Conservation (phyloP, 1,284 basidiomycete genomes). For the Fomitopsis palustris region DNA sequence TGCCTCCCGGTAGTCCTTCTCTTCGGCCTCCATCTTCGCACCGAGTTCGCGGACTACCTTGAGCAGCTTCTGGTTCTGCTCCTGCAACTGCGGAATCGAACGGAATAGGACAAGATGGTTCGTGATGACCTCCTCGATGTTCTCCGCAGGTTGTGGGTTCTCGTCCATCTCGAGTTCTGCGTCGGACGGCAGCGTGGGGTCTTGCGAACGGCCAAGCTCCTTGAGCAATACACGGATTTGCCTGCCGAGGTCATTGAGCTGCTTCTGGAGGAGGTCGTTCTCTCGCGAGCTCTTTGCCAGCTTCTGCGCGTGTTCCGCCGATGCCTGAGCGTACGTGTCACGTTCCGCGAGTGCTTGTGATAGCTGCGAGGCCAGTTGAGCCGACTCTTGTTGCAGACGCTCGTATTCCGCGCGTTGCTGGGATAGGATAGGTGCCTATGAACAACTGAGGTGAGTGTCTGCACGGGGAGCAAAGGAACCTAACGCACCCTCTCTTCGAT, state of each 20-base stretch:
- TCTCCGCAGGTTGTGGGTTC: conserved; percentile 40
- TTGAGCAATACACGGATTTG: conserved; percentile 82
- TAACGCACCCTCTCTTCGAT: conserved; percentile 81
- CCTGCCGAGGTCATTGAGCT: conserved; percentile 82
- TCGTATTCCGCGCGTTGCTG: conserved; percentile 87
- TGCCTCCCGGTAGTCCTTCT: conserved; percentile 61
- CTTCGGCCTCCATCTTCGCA: conserved; percentile 73
- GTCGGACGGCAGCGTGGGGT: conserved; percentile 75
- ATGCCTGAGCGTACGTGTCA: conserved; percentile 47
- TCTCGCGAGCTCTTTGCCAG: conserved; percentile 62
- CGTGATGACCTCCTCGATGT: conserved; percentile 80
- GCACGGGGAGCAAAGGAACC: conserved; percentile 8
- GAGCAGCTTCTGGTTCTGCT: conserved; percentile 88
- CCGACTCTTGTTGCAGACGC: conserved; percentile 71
- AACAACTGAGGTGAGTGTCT: neutral
- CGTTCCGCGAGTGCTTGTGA: conserved; percentile 68
- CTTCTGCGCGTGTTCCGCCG: conserved; percentile 61
- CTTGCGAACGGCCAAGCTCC: conserved; percentile 77
- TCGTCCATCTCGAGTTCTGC: conserved; percentile 59
- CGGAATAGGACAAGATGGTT: conserved; percentile 89
- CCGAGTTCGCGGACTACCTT: conserved; percentile 81
- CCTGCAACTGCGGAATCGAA: conserved; percentile 77
- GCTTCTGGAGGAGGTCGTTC: conserved; percentile 69
- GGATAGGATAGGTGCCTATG: conserved; percentile 80
- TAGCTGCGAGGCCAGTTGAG: conserved; percentile 79